These are phyloP conservation scores for Leccinellum albellum DNA, from an alignment of 768 basidiomycete genomes.

Conservation along the genomic window DNA sequence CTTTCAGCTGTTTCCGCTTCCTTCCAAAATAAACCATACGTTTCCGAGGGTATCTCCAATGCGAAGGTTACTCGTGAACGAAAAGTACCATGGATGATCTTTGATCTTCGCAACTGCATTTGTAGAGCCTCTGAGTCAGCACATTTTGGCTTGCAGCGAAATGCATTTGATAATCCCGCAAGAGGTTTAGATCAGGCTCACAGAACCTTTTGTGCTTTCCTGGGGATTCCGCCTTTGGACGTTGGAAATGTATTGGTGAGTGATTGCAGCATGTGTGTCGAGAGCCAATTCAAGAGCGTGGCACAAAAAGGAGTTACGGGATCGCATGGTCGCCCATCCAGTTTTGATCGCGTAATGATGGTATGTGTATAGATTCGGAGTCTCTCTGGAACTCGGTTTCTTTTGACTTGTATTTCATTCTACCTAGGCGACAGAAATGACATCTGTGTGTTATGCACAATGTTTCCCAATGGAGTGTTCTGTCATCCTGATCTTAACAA, in stretches of 20 bases:
- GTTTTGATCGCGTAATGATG: neutral
- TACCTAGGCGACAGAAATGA: neutral
- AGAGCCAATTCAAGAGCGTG: neutral
- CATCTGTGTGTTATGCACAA: neutral
- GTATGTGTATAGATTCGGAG: neutral
- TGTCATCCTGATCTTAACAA: too few species aligned
- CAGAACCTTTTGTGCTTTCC: neutral
- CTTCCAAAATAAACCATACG: neutral
- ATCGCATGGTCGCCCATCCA: neutral
- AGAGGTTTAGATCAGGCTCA: neutral
- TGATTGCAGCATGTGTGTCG: neutral
- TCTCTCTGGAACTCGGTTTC: neutral
- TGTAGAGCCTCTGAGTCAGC: too few species aligned
- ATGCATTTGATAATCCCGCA: neutral
- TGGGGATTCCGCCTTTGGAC: neutral
- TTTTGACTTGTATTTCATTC: neutral
- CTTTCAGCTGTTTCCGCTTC: neutral
- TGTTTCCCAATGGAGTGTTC: neutral
- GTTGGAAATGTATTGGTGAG: neutral
- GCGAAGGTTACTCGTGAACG: neutral
- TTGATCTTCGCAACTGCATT: neutral
- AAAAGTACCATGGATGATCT: neutral
- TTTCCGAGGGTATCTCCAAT: neutral
- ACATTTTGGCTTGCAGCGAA: neutral
- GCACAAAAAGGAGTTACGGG: neutral